Percentiles rank a stretch among this genome's conserved stretches.
Conservation (phyloP, 805 yeast species). For the Wickerhamomyces bovis region DNA sequence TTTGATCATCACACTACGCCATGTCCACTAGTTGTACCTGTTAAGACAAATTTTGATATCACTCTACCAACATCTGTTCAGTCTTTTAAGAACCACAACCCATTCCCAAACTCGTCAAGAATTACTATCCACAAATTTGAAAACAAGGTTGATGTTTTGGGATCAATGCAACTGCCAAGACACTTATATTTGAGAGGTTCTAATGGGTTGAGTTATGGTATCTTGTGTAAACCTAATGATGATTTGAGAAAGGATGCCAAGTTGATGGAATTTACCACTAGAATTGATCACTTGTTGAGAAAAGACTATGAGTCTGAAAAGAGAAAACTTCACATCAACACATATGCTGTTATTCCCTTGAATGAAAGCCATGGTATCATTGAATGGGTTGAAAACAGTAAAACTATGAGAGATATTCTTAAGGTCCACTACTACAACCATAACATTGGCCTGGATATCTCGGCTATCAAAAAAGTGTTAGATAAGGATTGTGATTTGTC, state of each 20-base stretch:
- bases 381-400: slow-evolving; percentile 79
- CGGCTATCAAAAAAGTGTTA: slow-evolving; percentile 21
- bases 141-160: slow-evolving; percentile 60
- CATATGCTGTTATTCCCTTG: slow-evolving; percentile 85
- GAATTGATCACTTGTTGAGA: slow-evolving; percentile 68
- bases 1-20: slow-evolving; percentile 38
- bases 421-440: slow-evolving; percentile 35
- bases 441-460: slow-evolving; percentile 29
- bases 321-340: slow-evolving; percentile 62
- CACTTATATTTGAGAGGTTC: slow-evolving; percentile 71
- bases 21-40: slow-evolving; percentile 63
- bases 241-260: slow-evolving; percentile 95
- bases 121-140: slow-evolving; percentile 60
- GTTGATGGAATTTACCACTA: slow-evolving; percentile 80
- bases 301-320: slow-evolving; percentile 67
- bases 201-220: slow-evolving; percentile 65
- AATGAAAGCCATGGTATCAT: slow-evolving; percentile 85
- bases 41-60: slow-evolving; percentile 61
- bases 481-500: slow-evolving; percentile 23
- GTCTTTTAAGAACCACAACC: slow-evolving; percentile 33
- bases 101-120: slow-evolving; percentile 39
- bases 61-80: slow-evolving; percentile 49
- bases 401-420: slow-evolving; percentile 63
- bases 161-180: slow-evolving; percentile 84
- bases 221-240: slow-evolving; percentile 81